A percentile compares a stretch with the other conserved stretches of the same genome.
These are phyloP conservation scores for Leccinum incarnatum DNA, from an alignment of 768 basidiomycete species.

Conservation along the genomic window DNA sequence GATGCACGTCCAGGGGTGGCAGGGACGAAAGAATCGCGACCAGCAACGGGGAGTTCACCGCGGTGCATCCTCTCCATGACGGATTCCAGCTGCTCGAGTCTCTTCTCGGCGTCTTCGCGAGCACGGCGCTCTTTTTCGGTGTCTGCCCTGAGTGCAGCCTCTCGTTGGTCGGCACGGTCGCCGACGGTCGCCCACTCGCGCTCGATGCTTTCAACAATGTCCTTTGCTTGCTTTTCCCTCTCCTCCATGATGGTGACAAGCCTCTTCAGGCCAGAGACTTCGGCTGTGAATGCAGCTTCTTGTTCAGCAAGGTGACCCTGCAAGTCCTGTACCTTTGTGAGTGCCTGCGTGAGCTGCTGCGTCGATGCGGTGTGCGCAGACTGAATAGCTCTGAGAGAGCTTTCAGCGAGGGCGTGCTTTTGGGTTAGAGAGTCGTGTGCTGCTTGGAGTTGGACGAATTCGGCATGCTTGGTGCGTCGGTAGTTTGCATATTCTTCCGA, in stretches of 20 bases:
- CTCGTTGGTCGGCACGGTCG: constrained; percentile 64
- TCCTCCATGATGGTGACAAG: constrained; percentile 85
- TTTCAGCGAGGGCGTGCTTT: constrained; percentile 61
- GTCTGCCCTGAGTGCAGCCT: constrained; percentile 64
- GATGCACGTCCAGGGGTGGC: constrained; percentile 44
- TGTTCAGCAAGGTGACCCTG: constrained; percentile 80
- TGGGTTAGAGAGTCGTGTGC: constrained; percentile 72
- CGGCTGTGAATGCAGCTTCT: constrained; percentile 77
- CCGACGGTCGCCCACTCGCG: constrained; percentile 76
- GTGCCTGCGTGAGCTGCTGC: constrained; percentile 73
- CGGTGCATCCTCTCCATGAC: constrained; percentile 70
- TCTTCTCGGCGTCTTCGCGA: constrained; percentile 69
- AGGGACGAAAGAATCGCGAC: constrained; percentile 37
- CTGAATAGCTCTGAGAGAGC: constrained; percentile 70
- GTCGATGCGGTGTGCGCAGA: constrained; percentile 67
- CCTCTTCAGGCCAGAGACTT: constrained; percentile 69
- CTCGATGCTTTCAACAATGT: constrained; percentile 80
- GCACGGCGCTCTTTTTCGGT: constrained; percentile 67
- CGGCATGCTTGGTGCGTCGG: constrained; percentile 76
- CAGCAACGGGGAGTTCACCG: constrained; percentile 65
- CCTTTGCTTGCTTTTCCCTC: constrained; percentile 80
- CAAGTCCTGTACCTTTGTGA: constrained; percentile 71
- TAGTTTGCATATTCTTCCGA: constrained; percentile 83
- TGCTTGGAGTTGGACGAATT: constrained; percentile 72
- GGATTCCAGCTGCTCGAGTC: constrained; percentile 66